Conservation (phyloP, 192 early-diverging fungal species). For the Geranomyces variabilis region DNA sequence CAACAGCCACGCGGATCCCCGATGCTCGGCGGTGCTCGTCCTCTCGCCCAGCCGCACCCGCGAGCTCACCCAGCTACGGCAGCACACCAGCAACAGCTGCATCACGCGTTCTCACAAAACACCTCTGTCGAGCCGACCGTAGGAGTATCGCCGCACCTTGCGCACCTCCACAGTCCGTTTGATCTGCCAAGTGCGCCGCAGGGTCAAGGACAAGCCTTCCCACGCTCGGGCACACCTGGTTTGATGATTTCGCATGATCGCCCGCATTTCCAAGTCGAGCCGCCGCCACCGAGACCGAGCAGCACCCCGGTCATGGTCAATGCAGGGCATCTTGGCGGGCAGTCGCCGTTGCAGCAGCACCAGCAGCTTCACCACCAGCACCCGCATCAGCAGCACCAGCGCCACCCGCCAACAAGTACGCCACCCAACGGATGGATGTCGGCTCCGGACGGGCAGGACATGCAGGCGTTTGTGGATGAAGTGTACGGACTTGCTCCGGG, state of each 20-base stretch:
- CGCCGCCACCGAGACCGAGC: background rate
- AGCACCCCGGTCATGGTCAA: background rate
- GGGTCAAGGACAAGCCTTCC: background rate
- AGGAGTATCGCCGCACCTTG: conserved; percentile 8
- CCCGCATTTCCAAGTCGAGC: background rate
- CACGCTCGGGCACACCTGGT: background rate
- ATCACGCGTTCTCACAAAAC: background rate
- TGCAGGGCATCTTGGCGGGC: background rate
- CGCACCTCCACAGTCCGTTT: background rate
- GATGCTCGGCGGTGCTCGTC: too few relatives aligned
- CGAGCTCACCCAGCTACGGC: background rate
- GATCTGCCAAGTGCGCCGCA: background rate
- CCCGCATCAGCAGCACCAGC: background rate
- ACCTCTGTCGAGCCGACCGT: background rate
- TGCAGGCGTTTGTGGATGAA: background rate
- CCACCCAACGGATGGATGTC: background rate
- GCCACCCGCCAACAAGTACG: background rate
- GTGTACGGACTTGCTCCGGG: background rate
- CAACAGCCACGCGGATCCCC: too few relatives aligned
- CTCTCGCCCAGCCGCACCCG: background rate
- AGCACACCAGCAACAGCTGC: conserved; percentile 1
- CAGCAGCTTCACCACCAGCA: background rate
- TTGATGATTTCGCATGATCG: background rate
- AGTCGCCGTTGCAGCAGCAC: background rate
- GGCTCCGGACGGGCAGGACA: background rate